phyloP scores from a whole-genome alignment of 352 stramenopile genomes.

The Phytophthora syringae region DNA sequence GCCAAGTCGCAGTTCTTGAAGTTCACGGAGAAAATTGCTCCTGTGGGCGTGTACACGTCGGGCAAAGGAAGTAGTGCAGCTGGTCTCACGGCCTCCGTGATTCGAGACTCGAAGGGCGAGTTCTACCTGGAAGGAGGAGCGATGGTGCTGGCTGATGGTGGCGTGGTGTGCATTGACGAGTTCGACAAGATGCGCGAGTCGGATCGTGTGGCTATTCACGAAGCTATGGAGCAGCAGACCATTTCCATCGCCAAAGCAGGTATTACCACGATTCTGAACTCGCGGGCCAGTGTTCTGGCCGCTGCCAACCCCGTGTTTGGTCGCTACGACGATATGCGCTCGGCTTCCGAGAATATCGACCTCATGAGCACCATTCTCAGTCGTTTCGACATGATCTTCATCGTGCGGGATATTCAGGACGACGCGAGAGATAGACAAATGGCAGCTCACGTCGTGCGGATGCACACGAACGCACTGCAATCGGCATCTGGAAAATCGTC shows the following conservation, averaged over 20 bases:
- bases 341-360: constrained; percentile 99
- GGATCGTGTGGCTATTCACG: constrained; percentile 98
- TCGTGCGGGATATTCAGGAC: constrained; percentile 98
- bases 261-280: constrained; percentile 99
- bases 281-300: constrained; percentile 90
- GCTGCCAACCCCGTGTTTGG: constrained; percentile 99
- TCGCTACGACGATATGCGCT: constrained; percentile 98
- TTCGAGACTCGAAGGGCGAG: constrained; percentile 95
- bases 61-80: constrained; percentile 98
- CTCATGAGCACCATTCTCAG: constrained; percentile 99
- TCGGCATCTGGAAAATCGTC: constrained; percentile 32
- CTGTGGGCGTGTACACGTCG: constrained; percentile 98
- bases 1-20: constrained; percentile 99
- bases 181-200: constrained; percentile 96
- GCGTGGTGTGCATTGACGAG: constrained; percentile 98
- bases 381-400: constrained; percentile 99
- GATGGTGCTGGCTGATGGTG: constrained; percentile 98
- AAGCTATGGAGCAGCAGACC: constrained; percentile 99
- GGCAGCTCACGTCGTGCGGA: constrained; percentile 97
- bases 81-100: constrained; percentile 97
- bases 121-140: constrained; percentile 98
- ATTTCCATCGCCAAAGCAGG: constrained; percentile 99
- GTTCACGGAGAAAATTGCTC: constrained; percentile 96
- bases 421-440: constrained; percentile 96
- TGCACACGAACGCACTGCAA: constrained; percentile 93